Percentiles rank a stretch among this genome's conserved stretches.
These are phyloP conservation scores for Sisymbrium altissimum DNA, from an alignment of 345 rosid species.

Conservation along the genomic window DNA sequence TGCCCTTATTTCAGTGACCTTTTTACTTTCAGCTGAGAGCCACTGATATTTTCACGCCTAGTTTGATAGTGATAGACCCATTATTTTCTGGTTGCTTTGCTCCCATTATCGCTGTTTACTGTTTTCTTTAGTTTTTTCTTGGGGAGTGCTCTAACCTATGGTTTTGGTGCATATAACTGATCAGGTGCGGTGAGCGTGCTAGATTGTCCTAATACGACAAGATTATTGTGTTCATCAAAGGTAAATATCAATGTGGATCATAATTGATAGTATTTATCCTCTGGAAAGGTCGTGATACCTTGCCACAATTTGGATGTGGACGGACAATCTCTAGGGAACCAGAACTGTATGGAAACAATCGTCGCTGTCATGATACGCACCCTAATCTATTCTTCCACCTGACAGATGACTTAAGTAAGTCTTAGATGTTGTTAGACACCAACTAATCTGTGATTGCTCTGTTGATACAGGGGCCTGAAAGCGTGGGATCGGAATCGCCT, in stretches of 20 bases:
- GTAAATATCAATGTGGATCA: slow-evolving; percentile 6
- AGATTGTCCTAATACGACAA: neutral
- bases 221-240: slow-evolving; percentile 11
- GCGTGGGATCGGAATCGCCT: slow-evolving; percentile 8
- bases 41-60: neutral
- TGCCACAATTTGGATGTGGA: neutral
- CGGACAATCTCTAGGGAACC: neutral
- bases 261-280: neutral
- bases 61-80: neutral
- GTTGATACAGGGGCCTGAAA: slow-evolving; percentile 13
- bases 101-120: neutral
- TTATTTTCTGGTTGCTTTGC: neutral
- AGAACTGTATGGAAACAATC: neutral
- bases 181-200: slow-evolving; percentile 14
- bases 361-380: neutral
- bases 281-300: neutral
- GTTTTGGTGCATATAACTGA: slow-evolving; percentile 16
- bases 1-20: neutral
- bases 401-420: neutral
- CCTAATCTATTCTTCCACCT: neutral
- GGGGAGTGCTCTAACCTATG: slow-evolving; percentile 7
- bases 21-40: neutral
- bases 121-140: neutral
- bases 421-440: neutral
- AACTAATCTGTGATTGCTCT: neutral